These are phyloP conservation scores for Dactylellina sp. DNA, from an alignment of 2,329 filamentous ascomycete species.

Conservation along the genomic window DNA sequence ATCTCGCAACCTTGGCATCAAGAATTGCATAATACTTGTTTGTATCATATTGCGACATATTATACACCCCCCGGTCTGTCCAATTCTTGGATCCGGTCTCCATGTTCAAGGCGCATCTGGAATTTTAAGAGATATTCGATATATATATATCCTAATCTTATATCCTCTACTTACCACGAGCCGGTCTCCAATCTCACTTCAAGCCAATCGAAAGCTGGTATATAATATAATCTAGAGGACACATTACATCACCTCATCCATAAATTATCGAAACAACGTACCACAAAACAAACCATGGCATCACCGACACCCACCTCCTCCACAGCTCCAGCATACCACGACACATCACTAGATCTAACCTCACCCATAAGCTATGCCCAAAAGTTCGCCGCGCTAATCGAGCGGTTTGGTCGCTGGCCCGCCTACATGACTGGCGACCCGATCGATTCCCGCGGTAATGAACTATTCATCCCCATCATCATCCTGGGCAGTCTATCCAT, in stretches of 20 bases:
- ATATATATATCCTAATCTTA: neutral
- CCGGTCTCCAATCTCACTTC: slow-evolving; percentile 10
- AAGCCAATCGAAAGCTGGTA: too few species aligned
- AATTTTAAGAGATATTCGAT: neutral
- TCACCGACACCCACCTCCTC: neutral
- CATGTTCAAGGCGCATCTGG: too few species aligned
- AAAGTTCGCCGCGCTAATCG: slow-evolving; percentile 11
- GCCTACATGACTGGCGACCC: slow-evolving; percentile 10
- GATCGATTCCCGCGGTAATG: slow-evolving; percentile 11
- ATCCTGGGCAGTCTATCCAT: neutral
- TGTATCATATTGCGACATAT: too few species aligned
- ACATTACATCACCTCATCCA: too few species aligned
- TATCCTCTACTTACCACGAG: slow-evolving; percentile 1
- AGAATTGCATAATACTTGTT: too few species aligned
- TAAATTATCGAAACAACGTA: too few species aligned
- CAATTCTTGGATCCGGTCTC: too few species aligned
- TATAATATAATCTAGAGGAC: too few species aligned
- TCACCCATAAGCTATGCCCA: neutral
- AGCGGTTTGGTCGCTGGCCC: slow-evolving; percentile 12
- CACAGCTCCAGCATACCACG: neutral
- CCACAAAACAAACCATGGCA: neutral
- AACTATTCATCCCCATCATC: slow-evolving; percentile 14
- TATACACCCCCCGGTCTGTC: too few species aligned
- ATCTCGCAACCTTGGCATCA: too few species aligned
- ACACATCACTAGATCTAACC: slow-evolving; percentile 1